A percentile compares a stretch with the other conserved stretches of the same genome.
Conservation (phyloP, 352 stramenopile genomes). For the Phytopythium mirpurense region DNA sequence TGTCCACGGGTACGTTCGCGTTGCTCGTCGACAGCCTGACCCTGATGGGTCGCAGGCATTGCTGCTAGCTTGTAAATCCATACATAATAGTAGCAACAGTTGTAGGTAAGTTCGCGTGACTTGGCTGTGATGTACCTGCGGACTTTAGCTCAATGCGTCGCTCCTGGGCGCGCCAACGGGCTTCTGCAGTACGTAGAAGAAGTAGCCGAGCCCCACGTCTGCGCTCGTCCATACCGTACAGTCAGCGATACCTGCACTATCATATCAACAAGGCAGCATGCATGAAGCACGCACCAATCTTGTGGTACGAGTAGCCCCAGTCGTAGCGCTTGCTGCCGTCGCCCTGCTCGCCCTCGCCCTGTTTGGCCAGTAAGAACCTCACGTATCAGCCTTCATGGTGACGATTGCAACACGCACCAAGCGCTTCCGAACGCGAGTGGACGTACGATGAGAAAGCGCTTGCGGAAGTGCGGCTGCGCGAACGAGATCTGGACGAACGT, state of each 20-base stretch:
- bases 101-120: too few species aligned
- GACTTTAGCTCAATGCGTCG: too few species aligned
- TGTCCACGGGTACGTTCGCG: too few species aligned
- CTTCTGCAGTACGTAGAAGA: constrained; percentile 57
- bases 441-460: constrained; percentile 40
- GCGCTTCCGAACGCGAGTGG: too few species aligned
- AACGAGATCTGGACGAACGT: constrained; percentile 79
- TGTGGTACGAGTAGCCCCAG: constrained; percentile 46
- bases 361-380: too few species aligned
- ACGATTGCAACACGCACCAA: too few species aligned
- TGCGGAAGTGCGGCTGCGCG: constrained; percentile 77
- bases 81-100: too few species aligned
- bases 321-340: constrained; percentile 29
- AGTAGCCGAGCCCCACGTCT: constrained; percentile 56
- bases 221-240: background rate
- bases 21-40: too few species aligned
- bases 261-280: background rate
- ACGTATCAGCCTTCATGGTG: too few species aligned
- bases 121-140: too few species aligned
- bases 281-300: constrained; percentile 28
- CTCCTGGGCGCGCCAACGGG: background rate
- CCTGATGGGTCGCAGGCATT: too few species aligned
- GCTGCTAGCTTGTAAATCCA: too few species aligned
- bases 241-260: constrained; percentile 12
- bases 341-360: constrained; percentile 27